phyloP scores from a whole-genome alignment of 768 basidiomycete species.

The Suillus subaureus region DNA sequence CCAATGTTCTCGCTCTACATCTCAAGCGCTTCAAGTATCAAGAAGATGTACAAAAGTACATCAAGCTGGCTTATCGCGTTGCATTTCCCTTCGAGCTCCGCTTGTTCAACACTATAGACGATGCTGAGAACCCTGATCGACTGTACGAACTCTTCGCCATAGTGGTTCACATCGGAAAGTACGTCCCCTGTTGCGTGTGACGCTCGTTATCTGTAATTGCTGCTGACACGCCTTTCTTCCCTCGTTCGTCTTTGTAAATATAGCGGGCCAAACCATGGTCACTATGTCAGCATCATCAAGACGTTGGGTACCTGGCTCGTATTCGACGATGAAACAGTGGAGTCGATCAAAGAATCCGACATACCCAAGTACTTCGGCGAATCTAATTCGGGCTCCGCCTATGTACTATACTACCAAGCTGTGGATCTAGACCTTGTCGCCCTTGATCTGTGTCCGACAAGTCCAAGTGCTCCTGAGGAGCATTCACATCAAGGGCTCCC shows the following conservation, averaged over 20 bases:
- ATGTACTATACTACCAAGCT: slow-evolving; percentile 97
- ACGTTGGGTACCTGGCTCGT: slow-evolving; percentile 84
- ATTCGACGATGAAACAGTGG: slow-evolving; percentile 95
- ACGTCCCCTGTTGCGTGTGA: slow-evolving; percentile 39
- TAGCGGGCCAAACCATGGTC: slow-evolving; percentile 98
- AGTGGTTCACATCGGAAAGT: slow-evolving; percentile 99
- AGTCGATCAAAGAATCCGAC: slow-evolving; percentile 83
- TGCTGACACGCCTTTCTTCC: slow-evolving; percentile 17
- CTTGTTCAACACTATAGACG: slow-evolving; percentile 96
- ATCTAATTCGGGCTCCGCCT: slow-evolving; percentile 82
- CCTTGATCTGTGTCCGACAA: slow-evolving; percentile 59
- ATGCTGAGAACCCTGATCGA: slow-evolving; percentile 87
- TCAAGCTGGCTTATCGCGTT: slow-evolving; percentile 95
- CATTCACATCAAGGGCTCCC: slow-evolving; percentile 15
- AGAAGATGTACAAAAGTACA: slow-evolving; percentile 86
- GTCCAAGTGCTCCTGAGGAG: slow-evolving; percentile 25
- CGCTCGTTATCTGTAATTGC: slow-evolving; percentile 10
- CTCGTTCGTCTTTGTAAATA: slow-evolving; percentile 19
- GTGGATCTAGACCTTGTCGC: slow-evolving; percentile 77
- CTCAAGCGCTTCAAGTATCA: slow-evolving; percentile 99
- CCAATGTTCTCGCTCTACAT: slow-evolving; percentile 93
- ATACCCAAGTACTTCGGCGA: slow-evolving; percentile 96
- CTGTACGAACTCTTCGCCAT: slow-evolving; percentile 95
- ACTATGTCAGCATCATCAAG: slow-evolving; percentile 95
- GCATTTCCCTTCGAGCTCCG: slow-evolving; percentile 95